A percentile compares a stretch with the other conserved stretches of the same genome.
Conservation (phyloP, 1,284 basidiomycete genomes). For the Irpex rosettiformis region DNA sequence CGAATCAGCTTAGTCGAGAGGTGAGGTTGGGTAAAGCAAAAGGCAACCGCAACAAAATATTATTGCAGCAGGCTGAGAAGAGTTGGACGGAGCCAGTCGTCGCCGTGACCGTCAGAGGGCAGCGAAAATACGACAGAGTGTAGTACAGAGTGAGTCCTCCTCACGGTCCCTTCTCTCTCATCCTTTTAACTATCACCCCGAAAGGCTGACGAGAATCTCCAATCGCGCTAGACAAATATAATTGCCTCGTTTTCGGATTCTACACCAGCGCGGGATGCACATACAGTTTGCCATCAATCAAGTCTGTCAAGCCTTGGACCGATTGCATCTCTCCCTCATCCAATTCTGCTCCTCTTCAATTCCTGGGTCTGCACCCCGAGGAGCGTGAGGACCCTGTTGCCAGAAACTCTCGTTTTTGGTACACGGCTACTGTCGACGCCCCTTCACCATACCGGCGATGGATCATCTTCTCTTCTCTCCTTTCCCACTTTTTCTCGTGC, state of each 20-base stretch:
- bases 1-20: not conserved
- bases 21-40: too few species aligned
- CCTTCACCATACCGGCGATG: conserved; percentile 20
- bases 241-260: not conserved
- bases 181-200: conserved; percentile 3
- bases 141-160: not conserved
- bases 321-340: conserved; percentile 26
- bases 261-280: not conserved
- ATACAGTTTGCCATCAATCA: conserved; percentile 26
- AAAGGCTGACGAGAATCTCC: not conserved
- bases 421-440: conserved; percentile 7
- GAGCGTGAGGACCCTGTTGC: conserved; percentile 14
- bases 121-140: not conserved
- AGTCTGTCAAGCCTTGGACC: conserved; percentile 23
- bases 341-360: conserved; percentile 14
- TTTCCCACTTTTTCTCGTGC: conserved; percentile 22
- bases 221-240: not conserved
- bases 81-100: too few species aligned
- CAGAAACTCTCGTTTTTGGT: conserved; percentile 1
- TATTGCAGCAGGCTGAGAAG: not conserved
- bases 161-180: not conserved
- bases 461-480: conserved; percentile 18
- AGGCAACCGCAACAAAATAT: not conserved
- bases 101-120: not conserved
- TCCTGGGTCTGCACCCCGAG: conserved; percentile 17